phyloP scores from a whole-genome alignment of 2,329 filamentous ascomycete species.

The Penicillium digitatum region DNA sequence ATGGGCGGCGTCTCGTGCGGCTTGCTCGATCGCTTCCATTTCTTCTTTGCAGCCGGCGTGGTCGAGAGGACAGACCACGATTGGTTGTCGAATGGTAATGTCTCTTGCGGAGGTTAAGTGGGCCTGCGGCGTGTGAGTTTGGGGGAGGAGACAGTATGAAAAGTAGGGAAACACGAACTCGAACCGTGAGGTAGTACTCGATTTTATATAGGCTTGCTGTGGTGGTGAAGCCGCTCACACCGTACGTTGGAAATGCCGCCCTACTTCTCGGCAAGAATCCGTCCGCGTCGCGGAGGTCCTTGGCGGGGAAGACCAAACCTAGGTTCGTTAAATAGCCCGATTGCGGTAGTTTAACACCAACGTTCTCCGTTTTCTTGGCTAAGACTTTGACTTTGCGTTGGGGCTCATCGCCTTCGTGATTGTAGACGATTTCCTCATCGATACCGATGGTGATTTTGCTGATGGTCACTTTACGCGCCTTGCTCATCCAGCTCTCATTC shows the following conservation, averaged over 20 bases:
- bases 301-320: slow-evolving; percentile 83
- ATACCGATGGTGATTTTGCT: slow-evolving; percentile 90
- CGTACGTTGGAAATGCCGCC: slow-evolving; percentile 82
- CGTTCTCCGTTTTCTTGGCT: slow-evolving; percentile 73
- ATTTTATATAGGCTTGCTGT: slow-evolving; percentile 95
- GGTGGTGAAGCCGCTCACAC: slow-evolving; percentile 86
- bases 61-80: slow-evolving; percentile 93
- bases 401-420: slow-evolving; percentile 93
- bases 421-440: slow-evolving; percentile 98
- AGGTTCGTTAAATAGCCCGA: slow-evolving; percentile 90
- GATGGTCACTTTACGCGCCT: slow-evolving; percentile 87
- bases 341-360: slow-evolving; percentile 82
- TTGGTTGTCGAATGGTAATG: slow-evolving; percentile 82
- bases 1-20: slow-evolving; percentile 84
- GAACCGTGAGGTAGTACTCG: slow-evolving; percentile 91
- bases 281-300: slow-evolving; percentile 80
- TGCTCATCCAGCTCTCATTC: slow-evolving; percentile 85
- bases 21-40: slow-evolving; percentile 96
- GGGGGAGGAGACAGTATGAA: slow-evolving; percentile 11
- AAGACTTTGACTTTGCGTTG: slow-evolving; percentile 84
- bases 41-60: slow-evolving; percentile 95
- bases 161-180: slow-evolving; percentile 54
- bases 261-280: slow-evolving; percentile 83
- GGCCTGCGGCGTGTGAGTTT: slow-evolving; percentile 55
- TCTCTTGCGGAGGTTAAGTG: slow-evolving; percentile 83